Evolutionary conservation across 2,329 filamentous ascomycete species (phyloP).

Genomic region (Fusarium virguliforme): DNA sequence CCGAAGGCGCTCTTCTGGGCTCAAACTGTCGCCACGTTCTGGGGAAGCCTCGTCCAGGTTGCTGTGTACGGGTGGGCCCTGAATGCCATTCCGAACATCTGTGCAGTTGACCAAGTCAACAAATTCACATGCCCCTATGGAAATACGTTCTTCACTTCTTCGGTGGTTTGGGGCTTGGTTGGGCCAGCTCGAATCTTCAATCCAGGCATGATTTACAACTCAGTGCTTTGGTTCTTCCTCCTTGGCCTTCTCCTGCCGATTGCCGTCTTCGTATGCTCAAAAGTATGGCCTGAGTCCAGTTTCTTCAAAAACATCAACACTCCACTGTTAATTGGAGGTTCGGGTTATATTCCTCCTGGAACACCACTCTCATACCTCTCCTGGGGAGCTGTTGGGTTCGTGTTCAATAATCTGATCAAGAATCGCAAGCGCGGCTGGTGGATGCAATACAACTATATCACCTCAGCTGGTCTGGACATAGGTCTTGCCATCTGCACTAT

Average conservation of each 20-base stretch:
- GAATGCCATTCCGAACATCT: conserved; percentile 27
- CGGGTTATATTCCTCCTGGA: too few species aligned
- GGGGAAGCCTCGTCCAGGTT: conserved; percentile 51
- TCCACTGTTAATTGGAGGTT: too few species aligned
- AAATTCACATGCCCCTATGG: conserved; percentile 65
- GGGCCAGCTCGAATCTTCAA: conserved; percentile 60
- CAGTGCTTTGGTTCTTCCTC: conserved; percentile 23
- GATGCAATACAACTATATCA: too few species aligned
- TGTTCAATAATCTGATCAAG: too few species aligned
- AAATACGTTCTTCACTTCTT: conserved; percentile 63
- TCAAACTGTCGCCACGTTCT: conserved; percentile 62
- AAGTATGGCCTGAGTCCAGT: too few species aligned
- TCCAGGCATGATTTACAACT: conserved; percentile 24
- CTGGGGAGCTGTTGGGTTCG: too few species aligned
- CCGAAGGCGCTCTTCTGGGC: conserved; percentile 62
- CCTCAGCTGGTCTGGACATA: too few species aligned
- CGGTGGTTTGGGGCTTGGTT: conserved; percentile 66
- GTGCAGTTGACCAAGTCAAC: conserved; percentile 42
- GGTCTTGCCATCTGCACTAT: too few species aligned
- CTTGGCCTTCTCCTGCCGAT: conserved; percentile 13
- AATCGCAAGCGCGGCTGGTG: too few species aligned
- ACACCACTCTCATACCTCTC: too few species aligned
- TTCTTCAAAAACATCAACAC: too few species aligned
- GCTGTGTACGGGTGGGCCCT: conserved; percentile 53
- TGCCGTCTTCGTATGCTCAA: too few species aligned